Evolutionary conservation across 495 filamentous ascomycete genomes (phyloP).

Genomic region (Polyplosphaeria fusca): DNA sequence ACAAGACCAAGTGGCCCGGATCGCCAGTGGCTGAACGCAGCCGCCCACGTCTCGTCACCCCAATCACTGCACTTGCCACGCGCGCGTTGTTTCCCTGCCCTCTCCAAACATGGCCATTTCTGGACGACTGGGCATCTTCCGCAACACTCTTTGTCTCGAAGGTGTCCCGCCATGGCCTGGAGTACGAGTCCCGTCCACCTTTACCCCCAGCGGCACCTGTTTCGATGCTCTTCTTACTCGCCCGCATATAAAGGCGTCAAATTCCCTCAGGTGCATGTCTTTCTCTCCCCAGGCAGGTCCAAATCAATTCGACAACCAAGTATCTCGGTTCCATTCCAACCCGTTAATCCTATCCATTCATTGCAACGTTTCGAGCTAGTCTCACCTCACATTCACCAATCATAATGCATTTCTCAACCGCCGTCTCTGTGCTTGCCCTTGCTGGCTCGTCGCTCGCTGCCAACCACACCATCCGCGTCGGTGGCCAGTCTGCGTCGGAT

Average conservation of each 20-base stretch:
- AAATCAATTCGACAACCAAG: conserved; percentile 20
- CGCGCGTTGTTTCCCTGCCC: conserved; percentile 2
- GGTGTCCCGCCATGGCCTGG: conserved; percentile 29
- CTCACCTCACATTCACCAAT: conserved; percentile 19
- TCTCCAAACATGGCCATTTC: conserved; percentile 7
- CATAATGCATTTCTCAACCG: conserved; percentile 31
- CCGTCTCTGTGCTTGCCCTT: conserved; percentile 18
- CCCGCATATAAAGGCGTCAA: conserved; percentile 23
- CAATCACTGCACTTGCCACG: conserved; percentile 15
- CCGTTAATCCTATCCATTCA: conserved; percentile 9
- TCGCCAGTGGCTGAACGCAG: conserved; percentile 26
- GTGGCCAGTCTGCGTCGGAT: background rate
- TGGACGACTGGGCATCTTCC: background rate
- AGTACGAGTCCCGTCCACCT: too few species aligned
- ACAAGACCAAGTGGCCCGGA: conserved; percentile 4
- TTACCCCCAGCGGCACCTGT: conserved; percentile 1
- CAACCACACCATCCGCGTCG: conserved; percentile 46
- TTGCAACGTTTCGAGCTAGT: conserved; percentile 22
- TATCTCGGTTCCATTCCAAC: conserved; percentile 25
- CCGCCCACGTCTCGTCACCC: conserved; percentile 6
- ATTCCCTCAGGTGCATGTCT: conserved; percentile 14
- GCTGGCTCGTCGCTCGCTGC: conserved; percentile 28
- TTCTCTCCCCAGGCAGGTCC: conserved; percentile 31
- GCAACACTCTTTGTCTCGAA: conserved; percentile 27
- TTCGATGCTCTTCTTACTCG: conserved; percentile 6